phyloP scores from a whole-genome alignment of 345 rosid species.

The Erodium maritimum region DNA sequence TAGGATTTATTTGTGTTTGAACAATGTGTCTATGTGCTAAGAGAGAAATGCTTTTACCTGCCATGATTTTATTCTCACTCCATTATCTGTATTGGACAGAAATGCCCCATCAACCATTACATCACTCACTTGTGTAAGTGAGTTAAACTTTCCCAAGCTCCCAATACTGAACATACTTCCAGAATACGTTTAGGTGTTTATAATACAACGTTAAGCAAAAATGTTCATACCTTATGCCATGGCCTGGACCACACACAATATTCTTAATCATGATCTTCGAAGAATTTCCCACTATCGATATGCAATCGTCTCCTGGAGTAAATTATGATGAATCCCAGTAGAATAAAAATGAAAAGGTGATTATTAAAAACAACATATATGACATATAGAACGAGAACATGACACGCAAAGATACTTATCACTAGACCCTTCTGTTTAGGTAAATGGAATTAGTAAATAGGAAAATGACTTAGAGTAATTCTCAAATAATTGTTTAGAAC shows the following conservation, averaged over 20 bases:
- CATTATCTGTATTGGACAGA: conserved; percentile 59
- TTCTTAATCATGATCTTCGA: conserved; percentile 51
- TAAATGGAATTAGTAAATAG: no score
- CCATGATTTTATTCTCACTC: conserved; percentile 92
- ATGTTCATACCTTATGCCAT: conserved; percentile 68
- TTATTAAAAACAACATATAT: no score
- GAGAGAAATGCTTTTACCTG: conserved; percentile 38
- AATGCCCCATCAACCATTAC: conserved; percentile 48
- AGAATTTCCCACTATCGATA: conserved; percentile 76
- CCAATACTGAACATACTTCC: conserved; percentile 42
- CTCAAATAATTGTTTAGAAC: background rate
- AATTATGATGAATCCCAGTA: no score
- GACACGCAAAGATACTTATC: no score
- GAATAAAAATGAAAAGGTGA: no score
- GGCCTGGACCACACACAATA: conserved; percentile 87
- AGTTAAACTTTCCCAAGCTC: conserved; percentile 70
- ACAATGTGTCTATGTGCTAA: background rate
- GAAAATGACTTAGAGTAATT: no score
- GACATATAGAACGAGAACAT: no score
- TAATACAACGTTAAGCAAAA: background rate
- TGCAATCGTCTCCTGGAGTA: conserved; percentile 79
- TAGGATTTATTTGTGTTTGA: no score
- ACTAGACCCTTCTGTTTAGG: no score
- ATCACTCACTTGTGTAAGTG: conserved; percentile 44
- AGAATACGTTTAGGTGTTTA: conserved; percentile 1